Base-by-base conservation (phyloP, 805 yeast genomes). In the Suhomyces prunicola region DNA sequence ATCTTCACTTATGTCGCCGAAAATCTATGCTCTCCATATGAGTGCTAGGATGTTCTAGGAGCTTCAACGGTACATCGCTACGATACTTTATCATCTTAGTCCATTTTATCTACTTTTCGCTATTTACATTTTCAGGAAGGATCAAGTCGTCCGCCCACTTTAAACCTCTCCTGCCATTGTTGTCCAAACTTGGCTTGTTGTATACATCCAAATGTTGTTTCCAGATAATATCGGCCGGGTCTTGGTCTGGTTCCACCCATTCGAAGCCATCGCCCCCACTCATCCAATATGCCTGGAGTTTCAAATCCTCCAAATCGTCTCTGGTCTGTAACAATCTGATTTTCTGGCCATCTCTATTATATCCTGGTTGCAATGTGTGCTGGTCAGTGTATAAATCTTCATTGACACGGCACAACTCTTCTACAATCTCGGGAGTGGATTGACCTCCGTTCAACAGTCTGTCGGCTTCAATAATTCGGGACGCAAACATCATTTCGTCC, bases 171-270 rank as follows among this genome's bases (percentile, higher is more conserved):
- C 51, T 56, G 9, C 59, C 51, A 45, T 59, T 57, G 35, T 50
- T 55, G 39, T 54, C 42, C 22, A 72, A 44, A 22, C 36, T 51
- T 4, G 62, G 61, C 26, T 54, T 59, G 27, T 66, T 58, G 40
- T 58, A 62, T 48, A 50, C 50, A 3, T 58, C 53, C 53, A 75
- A 60, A 51, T 73, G 73, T 5, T 62, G 48, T 47, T 64, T 63
- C 80, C 79, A 76, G 35, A 70, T 49, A 15, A 84, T 56, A 19
- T 85, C 90, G 0, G 94, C 96, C 0, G 96, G 96, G 63, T 90
- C 96, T 63, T 87, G 87, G 64, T 89, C 96, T 0, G 96, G 96
- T 63, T 89, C 96, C 10, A 82, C 86, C 96, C 96, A 89, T 55
- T 86, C 88, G 63, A 88, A 89, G 12, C 90, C 91, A 51, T 86